Conservation (phyloP, 2,329 filamentous ascomycete genomes). For the Venturia oleaginea region DNA sequence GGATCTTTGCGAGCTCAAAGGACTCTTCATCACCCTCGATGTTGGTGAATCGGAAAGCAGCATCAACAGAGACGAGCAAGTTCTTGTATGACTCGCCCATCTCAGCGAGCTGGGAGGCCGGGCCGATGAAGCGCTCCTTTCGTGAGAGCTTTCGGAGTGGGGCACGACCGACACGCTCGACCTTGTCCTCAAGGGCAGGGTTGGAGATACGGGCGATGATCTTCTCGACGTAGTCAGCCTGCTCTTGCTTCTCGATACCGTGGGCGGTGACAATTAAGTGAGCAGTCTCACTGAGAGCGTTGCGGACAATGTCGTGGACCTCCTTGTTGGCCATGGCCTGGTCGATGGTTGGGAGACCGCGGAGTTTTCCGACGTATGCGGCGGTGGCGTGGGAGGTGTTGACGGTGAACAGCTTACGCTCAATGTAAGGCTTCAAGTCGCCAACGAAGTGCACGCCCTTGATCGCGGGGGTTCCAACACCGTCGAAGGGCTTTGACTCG, state of each 20-base stretch:
- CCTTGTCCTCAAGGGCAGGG: slow-evolving; percentile 81
- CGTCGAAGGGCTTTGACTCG: slow-evolving; percentile 74
- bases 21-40: slow-evolving; percentile 89
- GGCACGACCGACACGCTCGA: slow-evolving; percentile 90
- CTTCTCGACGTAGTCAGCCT: slow-evolving; percentile 79
- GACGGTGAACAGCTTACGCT: slow-evolving; percentile 98
- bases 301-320: slow-evolving; percentile 71
- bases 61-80: slow-evolving; percentile 76
- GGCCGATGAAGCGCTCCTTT: slow-evolving; percentile 93
- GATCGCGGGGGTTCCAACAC: slow-evolving; percentile 61
- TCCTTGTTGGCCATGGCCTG: slow-evolving; percentile 74
- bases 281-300: slow-evolving; percentile 77
- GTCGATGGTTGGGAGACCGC: slow-evolving; percentile 78
- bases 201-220: slow-evolving; percentile 92
- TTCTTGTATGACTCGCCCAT: slow-evolving; percentile 61
- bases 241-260: slow-evolving; percentile 62
- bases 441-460: slow-evolving; percentile 89
- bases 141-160: slow-evolving; percentile 88
- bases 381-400: slow-evolving; percentile 96
- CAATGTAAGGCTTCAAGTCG: slow-evolving; percentile 87
- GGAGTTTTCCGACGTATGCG: slow-evolving; percentile 87
- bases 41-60: slow-evolving; percentile 92
- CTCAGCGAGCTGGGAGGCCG: slow-evolving; percentile 82
- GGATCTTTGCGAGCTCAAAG: slow-evolving; percentile 72
- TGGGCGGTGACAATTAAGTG: slow-evolving; percentile 81